A percentile compares a stretch with the other conserved stretches of the same genome.
These are phyloP conservation scores for Ganoderma sinense DNA, from an alignment of 1,284 basidiomycete species.

Conservation along the genomic window DNA sequence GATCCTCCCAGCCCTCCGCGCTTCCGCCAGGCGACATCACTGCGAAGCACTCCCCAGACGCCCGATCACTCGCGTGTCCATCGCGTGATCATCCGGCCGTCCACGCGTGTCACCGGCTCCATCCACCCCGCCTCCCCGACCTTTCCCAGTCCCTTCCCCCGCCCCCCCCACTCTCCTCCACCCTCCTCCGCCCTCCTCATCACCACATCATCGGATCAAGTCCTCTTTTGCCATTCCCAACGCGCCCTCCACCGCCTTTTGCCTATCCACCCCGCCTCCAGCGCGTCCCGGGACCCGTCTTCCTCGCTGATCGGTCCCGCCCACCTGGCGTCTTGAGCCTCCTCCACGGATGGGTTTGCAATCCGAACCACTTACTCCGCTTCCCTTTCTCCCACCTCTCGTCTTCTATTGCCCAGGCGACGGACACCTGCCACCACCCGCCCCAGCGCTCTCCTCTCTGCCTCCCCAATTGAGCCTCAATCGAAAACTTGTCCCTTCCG, in stretches of 20 bases:
- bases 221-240: neutral
- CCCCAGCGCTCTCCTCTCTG: constrained; percentile 6
- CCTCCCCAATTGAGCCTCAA: neutral
- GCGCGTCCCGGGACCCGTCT: constrained; percentile 16
- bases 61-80: constrained; percentile 26
- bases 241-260: neutral
- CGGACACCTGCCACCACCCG: constrained; percentile 30
- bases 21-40: constrained; percentile 20
- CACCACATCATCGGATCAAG: neutral
- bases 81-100: constrained; percentile 26
- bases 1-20: constrained; percentile 8
- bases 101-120: neutral
- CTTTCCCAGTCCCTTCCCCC: neutral
- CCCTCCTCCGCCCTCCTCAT: neutral
- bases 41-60: constrained; percentile 23
- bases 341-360: constrained; percentile 14
- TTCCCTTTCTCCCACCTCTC: constrained; percentile 18
- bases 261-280: constrained; percentile 3
- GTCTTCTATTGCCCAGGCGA: constrained; percentile 32
- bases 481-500: constrained; percentile 10
- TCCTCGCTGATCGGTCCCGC: constrained; percentile 31
- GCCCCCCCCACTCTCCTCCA: neutral
- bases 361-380: constrained; percentile 20
- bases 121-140: neutral
- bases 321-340: constrained; percentile 19